Evolutionary conservation across 495 filamentous ascomycete genomes (phyloP), one percentile per base, ranked within the genome.

Genomic region (Aspergillus asperescens): DNA sequence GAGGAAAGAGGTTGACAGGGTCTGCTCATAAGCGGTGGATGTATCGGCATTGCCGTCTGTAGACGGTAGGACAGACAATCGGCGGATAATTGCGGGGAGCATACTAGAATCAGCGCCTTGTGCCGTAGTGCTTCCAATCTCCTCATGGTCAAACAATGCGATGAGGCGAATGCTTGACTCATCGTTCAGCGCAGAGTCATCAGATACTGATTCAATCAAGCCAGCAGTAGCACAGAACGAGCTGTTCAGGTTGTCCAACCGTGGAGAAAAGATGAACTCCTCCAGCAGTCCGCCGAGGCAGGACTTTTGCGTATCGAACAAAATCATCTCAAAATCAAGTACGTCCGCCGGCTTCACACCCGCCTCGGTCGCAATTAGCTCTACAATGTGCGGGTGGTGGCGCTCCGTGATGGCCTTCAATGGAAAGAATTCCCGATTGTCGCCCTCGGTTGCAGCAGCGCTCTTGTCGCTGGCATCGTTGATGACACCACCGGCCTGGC

Each of bases 81-180:
- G 87, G 29, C 89, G 86, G 48, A 96, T 80, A 37, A 99, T 82
- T 25, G 89, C 81, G 0, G 93, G 94, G 4, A 99, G 82, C 19
- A 95, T 75, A 68, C 95, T 95, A 4, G 90, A 96, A 69, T 91
- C 82, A 2, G 93, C 93, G 58, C 93, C 93, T 59, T 99, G 94
- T 5, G 93, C 90, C 7, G 87, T 92, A 28, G 77, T 79, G 56
- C 88, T 94, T 40, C 93, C 94, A 61, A 97, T 91, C 62, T 99
- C 93, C 67, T 99, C 93, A 73, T 99, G 93, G 66, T 99, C 93
- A 66, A 97, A 99, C 59, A 90, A 83, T 19, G 89, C 82, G 60
- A 96, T 85, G 9, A 99, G 75, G 20, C 93, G 89, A 61, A 97
- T 96, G 32, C 79, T 82, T 3, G 80, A 70, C 58, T 96, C 93